phyloP scores from a whole-genome alignment of 2,329 filamentous ascomycete genomes.

The Xylariaceae sp. region DNA sequence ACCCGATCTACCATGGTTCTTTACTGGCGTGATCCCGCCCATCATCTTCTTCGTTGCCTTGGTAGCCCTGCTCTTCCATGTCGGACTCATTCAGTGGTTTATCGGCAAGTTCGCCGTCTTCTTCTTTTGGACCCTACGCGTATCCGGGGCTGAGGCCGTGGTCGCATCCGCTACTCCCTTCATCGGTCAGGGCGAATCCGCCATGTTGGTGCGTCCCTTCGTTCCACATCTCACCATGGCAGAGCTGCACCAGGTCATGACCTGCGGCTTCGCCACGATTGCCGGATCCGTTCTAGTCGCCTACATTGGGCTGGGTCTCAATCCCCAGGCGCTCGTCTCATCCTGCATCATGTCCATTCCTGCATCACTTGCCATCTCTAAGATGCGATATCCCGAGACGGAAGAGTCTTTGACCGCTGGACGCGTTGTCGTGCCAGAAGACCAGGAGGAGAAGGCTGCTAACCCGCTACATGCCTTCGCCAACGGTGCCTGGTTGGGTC shows the following conservation, averaged over 20 bases:
- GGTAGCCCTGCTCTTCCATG: slow-evolving; percentile 85
- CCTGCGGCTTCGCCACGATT: slow-evolving; percentile 90
- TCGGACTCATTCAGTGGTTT: slow-evolving; percentile 86
- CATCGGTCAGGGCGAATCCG: slow-evolving; percentile 92
- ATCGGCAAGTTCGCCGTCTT: slow-evolving; percentile 85
- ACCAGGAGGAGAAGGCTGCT: slow-evolving; percentile 74
- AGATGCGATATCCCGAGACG: slow-evolving; percentile 86
- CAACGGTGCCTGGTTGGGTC: slow-evolving; percentile 75
- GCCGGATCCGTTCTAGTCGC: slow-evolving; percentile 85
- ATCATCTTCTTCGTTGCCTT: slow-evolving; percentile 96
- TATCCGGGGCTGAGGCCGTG: slow-evolving; percentile 91
- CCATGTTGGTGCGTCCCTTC: slow-evolving; percentile 89
- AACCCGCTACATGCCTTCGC: slow-evolving; percentile 81
- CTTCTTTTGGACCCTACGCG: slow-evolving; percentile 88
- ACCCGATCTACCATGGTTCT: slow-evolving; percentile 65
- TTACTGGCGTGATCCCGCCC: slow-evolving; percentile 80
- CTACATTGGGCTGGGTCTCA: slow-evolving; percentile 84
- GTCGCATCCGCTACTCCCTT: slow-evolving; percentile 92
- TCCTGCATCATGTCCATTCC: slow-evolving; percentile 97
- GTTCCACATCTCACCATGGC: slow-evolving; percentile 83
- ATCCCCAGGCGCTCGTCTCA: slow-evolving; percentile 83
- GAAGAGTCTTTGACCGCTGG: slow-evolving; percentile 86
- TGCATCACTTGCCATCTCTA: slow-evolving; percentile 85
- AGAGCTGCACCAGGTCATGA: slow-evolving; percentile 92
- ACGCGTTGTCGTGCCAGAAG: slow-evolving; percentile 79